Conservation (phyloP, 225 moss, liverwort and hornwort genomes). For the Lunularia cruciata region DNA sequence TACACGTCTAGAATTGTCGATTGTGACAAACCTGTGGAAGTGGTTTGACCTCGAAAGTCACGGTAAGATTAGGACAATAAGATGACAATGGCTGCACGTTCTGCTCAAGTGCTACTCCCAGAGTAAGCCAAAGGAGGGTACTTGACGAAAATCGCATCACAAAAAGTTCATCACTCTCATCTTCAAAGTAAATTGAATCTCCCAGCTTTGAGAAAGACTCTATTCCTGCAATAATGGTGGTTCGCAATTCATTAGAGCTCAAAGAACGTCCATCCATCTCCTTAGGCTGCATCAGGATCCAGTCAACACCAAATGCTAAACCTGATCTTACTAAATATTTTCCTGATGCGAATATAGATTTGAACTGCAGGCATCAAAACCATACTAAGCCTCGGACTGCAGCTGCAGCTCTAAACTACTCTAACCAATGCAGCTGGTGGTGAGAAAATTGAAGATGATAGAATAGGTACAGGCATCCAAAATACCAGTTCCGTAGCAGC, state of each 20-base stretch:
- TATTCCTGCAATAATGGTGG: conserved; percentile 46
- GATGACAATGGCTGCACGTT: conserved; percentile 52
- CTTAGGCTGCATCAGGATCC: too few relatives aligned
- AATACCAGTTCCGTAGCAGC: conserved; percentile 94
- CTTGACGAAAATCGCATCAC: conserved; percentile 70
- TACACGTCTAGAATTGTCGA: not conserved
- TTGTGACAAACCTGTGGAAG: conserved; percentile 25
- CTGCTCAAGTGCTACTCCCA: conserved; percentile 64
- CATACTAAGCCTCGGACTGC: not conserved
- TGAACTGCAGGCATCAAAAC: not conserved
- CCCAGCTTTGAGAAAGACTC: conserved; percentile 97
- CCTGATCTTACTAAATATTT: too few relatives aligned
- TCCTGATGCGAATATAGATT: not conserved
- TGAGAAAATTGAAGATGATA: not conserved
- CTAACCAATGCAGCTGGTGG: not conserved
- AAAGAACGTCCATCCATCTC: not conserved
- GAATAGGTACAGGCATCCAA: not conserved
- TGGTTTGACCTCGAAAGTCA: conserved; percentile 48
- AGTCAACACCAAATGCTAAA: too few relatives aligned
- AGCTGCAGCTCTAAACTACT: not conserved
- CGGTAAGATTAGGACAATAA: conserved; percentile 51
- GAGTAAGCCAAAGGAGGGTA: conserved; percentile 66
- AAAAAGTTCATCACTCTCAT: conserved; percentile 40
- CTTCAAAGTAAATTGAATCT: conserved; percentile 95
- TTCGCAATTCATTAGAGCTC: not conserved